phyloP scores from a whole-genome alignment of 148 eudicot genomes.

The Beta vulgaris region DNA sequence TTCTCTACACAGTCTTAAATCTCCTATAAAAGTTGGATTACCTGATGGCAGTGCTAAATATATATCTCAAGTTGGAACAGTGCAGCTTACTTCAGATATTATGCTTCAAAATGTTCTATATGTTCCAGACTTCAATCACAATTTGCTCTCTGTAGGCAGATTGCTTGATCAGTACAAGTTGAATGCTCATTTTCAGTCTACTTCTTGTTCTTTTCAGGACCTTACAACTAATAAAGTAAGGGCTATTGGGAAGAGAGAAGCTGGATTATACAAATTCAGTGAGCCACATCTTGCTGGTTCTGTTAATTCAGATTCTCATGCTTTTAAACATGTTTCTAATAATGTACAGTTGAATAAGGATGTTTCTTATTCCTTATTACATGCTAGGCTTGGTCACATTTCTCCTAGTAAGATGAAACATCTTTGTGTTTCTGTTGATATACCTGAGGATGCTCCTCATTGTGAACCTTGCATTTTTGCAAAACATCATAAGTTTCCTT shows the following conservation, averaged over 20 bases:
- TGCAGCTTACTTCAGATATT: not conserved
- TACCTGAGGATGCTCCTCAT: not conserved
- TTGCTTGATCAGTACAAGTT: not conserved
- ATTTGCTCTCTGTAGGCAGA: not conserved
- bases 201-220: no score
- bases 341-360: no score
- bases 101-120: not conserved
- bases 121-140: constrained; percentile 1
- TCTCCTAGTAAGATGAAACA: not conserved
- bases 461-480: constrained; percentile 5
- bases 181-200: not conserved
- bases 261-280: not conserved
- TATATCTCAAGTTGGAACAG: not conserved
- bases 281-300: not conserved
- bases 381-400: constrained; percentile 11
- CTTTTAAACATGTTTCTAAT: not conserved
- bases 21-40: not conserved
- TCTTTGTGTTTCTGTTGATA: not conserved
- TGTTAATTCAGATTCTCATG: not conserved
- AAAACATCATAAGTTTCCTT: not conserved
- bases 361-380: not conserved
- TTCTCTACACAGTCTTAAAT: no score
- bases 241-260: not conserved
- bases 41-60: not conserved
- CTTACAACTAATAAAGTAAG: not conserved